Evolutionary conservation across 192 early-diverging fungal species (phyloP), one percentile per base, ranked within the genome.

Genomic region (Umbelopsis isabellina): DNA sequence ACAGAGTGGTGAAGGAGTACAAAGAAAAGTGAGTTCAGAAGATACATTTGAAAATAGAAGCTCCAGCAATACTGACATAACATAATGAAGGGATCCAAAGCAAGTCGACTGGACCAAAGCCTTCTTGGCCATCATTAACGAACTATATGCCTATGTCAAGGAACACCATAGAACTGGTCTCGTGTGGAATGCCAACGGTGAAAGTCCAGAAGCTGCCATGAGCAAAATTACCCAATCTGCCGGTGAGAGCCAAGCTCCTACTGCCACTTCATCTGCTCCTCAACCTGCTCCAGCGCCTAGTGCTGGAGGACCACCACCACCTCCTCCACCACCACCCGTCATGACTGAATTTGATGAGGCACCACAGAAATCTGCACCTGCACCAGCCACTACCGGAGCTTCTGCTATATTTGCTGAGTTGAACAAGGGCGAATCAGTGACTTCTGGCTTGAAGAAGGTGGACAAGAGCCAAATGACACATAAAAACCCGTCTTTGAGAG

Each of bases 391-490:
- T 16, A 79, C 45, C 46, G 84, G 81, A 27, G 82, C 82, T 61
- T 80, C 84, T 21, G 87, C 90, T 1, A 84, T 98, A 25, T 95
- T 98, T 84, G 89, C 91, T 44, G 89, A 91, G 50, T 79, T 98
- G 73, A 97, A 95, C 87, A 85, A 90, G 52, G 96, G 94, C 67
- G 80, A 81, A 50, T 80, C 66, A 8, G 81, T 92, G 67, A 92
- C 93, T 3, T 61, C 89, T 37, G 91, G 91, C n/a, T 82, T 99
- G 74, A 90, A 92, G 58, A 96, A 97, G 79, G 97, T 99, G 2
- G 95, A 96, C 69, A 92, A 91, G 80, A 88, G 85, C 69, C 91
- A 99, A 79, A 99, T 97, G 97, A 99, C 95, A 15, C 97, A 99
- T 85, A 99, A 99, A 82, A 99, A 99, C 88, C 97, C 97, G 1